Evolutionary conservation across 108 stramenopile genomes (phyloP).

Genomic region (Heterococcus sp.): DNA sequence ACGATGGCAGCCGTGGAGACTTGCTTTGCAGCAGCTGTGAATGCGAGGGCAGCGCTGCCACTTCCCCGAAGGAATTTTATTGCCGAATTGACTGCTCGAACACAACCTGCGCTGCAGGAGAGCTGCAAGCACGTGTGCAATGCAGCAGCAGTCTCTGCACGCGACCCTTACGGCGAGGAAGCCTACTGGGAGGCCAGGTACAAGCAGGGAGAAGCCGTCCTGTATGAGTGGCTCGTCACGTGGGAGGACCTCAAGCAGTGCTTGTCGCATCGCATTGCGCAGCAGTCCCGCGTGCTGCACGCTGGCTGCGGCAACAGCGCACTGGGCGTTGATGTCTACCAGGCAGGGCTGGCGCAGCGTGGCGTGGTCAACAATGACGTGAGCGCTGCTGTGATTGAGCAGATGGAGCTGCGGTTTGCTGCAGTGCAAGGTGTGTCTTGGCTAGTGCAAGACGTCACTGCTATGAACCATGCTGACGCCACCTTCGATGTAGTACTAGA

Average conservation of each 20-base stretch:
- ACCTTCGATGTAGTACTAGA: background rate
- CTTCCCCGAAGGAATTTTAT: background rate
- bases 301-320: background rate
- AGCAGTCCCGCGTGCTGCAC: background rate
- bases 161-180: too few species aligned
- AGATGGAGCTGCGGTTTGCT: background rate
- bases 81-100: background rate
- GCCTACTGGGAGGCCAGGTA: too few species aligned
- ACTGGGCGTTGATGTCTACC: background rate
- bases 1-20: background rate
- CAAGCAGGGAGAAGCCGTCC: too few species aligned
- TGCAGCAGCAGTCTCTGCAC: too few species aligned
- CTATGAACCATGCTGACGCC: background rate
- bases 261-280: background rate
- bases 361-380: background rate
- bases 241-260: background rate
- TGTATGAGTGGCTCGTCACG: background rate
- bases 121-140: background rate
- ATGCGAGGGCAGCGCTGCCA: background rate
- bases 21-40: background rate
- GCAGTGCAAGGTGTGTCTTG: background rate
- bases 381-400: background rate
- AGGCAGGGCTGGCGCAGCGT: background rate
- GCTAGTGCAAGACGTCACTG: background rate
- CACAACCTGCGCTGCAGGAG: background rate